Evolutionary conservation across 495 filamentous ascomycete species (phyloP), one percentile per base, ranked within the genome.

Genomic region (Talaromyces proteolyticus): DNA sequence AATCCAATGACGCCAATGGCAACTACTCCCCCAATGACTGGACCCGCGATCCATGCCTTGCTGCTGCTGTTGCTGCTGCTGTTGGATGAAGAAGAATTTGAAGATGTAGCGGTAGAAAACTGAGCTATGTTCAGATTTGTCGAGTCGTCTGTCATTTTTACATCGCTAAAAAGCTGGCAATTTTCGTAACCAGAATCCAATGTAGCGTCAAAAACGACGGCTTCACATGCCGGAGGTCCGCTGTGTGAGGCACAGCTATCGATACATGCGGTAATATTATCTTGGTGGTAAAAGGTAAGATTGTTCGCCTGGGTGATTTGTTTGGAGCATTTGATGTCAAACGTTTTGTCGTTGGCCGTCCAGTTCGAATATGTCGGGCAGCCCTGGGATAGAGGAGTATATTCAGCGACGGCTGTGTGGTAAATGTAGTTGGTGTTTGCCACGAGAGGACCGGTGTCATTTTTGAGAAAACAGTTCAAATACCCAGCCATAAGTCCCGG

Each of bases 11-110:
- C 24, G 5, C 18, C 44, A 23, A 47, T 22, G 11, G 18, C 18
- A 12, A 37, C 44, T 36, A 47, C 10, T 11, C 44, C 44, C 2
- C 44, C 44, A 37, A 47, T 22, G 1, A 47, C 26, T 11, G 44
- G 44, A 6, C 25, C 44, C 11, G 44, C 44, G 21, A 47, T 38
- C 44, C 44, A 47, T 8, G 44, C 44, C 26, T 37, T 47, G 44
- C 44, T 47, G 18, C 25, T 47, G 26, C 17, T 21, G 16, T 17
- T 7, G 17, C n/a, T n/a, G 2, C 24, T 29, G 8, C 24, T 20
- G 18, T 7, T 16, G 14, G 44, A 36, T 8, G 43, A 34, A 18
- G 24, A 47, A 37, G 16, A 19, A 20, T 24, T 12, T 14, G 19
- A n/a, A n/a, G 26, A 34, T 0, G 24, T 20, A 3, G 19, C 18